Evolutionary conservation across 2,329 filamentous ascomycete species (phyloP).

Genomic region (Peltaster fructicola): DNA sequence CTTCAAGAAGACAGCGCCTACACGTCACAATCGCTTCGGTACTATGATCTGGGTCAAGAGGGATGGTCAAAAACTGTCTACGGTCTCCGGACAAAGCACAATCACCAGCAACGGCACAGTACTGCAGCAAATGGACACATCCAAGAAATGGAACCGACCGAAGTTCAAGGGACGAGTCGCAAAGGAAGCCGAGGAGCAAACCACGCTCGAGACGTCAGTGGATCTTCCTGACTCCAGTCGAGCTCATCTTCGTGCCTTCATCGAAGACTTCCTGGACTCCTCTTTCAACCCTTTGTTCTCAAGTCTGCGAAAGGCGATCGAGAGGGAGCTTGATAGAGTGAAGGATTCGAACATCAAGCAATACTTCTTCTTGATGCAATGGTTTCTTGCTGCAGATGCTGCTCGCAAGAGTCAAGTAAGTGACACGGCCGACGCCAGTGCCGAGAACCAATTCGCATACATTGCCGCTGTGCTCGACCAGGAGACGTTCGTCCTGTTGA

Average conservation of each 20-base stretch:
- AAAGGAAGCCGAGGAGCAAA: constrained; percentile 29
- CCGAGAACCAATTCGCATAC: constrained; percentile 62
- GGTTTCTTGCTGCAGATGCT: constrained; percentile 73
- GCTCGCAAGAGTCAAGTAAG: constrained; percentile 32
- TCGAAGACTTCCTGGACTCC: constrained; percentile 85
- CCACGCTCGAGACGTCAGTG: constrained; percentile 60
- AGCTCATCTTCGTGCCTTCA: constrained; percentile 61
- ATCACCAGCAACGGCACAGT: constrained; percentile 55
- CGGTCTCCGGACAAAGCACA: constrained; percentile 75
- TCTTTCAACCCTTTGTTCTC: constrained; percentile 81
- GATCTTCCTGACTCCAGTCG: constrained; percentile 56
- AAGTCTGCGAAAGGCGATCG: constrained; percentile 73
- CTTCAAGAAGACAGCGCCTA: constrained; percentile 61
- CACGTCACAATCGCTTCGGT: constrained; percentile 82
- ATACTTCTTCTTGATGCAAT: constrained; percentile 81
- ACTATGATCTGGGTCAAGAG: constrained; percentile 95
- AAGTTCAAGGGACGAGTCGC: constrained; percentile 31
- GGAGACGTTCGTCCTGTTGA: constrained; percentile 82
- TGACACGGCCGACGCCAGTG: constrained; percentile 25
- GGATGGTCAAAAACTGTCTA: constrained; percentile 66
- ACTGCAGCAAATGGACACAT: constrained; percentile 75
- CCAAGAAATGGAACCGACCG: constrained; percentile 79
- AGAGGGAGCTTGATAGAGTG: constrained; percentile 71
- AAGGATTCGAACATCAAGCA: constrained; percentile 37
- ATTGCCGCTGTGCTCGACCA: constrained; percentile 84